Percentiles rank a stretch among this genome's conserved stretches.
Conservation (phyloP, 805 yeast genomes). For the Torulaspora gathmanii region DNA sequence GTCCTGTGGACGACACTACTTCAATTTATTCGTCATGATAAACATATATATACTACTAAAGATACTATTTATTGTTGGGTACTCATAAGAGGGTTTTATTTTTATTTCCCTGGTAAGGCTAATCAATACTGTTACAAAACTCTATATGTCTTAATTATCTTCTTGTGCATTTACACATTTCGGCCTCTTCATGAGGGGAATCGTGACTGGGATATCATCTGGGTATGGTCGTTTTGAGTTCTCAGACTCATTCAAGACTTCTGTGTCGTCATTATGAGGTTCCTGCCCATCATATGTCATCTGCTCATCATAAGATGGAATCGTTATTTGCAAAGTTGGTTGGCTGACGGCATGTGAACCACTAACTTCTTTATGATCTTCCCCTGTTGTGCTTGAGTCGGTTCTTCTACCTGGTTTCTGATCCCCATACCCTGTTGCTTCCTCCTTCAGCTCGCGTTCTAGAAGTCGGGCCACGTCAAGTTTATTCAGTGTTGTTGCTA, state of each 20-base stretch:
- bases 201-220: slow-evolving; percentile 14
- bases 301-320: slow-evolving; percentile 5
- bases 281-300: slow-evolving; percentile 4
- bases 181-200: slow-evolving; percentile 12
- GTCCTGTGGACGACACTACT: not conserved
- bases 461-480: slow-evolving; percentile 30
- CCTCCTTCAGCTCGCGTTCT: slow-evolving; percentile 27
- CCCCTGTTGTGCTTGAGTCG: not conserved
- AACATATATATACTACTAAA: not conserved
- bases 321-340: not conserved
- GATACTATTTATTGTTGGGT: slow-evolving; percentile 5
- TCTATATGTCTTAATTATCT: slow-evolving; percentile 4
- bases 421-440: slow-evolving; percentile 5
- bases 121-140: slow-evolving; percentile 1
- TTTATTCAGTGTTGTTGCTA: slow-evolving; percentile 26
- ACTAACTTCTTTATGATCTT: not conserved
- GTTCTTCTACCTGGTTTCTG: not conserved
- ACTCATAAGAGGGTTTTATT: not conserved
- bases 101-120: not conserved
- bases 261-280: slow-evolving; percentile 1
- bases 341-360: not conserved
- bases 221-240: slow-evolving; percentile 13
- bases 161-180: slow-evolving; percentile 6
- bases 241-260: slow-evolving; percentile 11
- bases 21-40: not conserved